These are phyloP conservation scores for Hymenoscyphus scutula DNA, from an alignment of 2,329 filamentous ascomycete genomes.

Conservation along the genomic window DNA sequence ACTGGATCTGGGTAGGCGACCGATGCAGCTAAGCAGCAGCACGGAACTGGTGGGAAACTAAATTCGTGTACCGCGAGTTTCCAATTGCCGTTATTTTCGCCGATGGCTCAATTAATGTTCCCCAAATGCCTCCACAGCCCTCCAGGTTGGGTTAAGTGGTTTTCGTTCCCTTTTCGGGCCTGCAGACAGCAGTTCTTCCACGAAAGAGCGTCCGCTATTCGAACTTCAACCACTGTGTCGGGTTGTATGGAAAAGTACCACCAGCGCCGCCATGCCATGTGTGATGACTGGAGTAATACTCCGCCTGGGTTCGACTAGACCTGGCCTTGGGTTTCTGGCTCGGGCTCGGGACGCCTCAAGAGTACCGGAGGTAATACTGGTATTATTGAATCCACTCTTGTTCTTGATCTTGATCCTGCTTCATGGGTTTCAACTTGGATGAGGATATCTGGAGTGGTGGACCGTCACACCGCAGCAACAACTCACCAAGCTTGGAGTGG, in stretches of 20 bases:
- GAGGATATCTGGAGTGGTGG: neutral
- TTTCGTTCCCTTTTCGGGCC: neutral
- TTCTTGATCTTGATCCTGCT: no score
- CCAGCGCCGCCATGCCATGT: neutral
- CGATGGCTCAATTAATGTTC: neutral
- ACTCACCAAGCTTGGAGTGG: constrained; percentile 1
- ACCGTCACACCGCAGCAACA: constrained; percentile 1
- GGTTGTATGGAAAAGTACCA: neutral
- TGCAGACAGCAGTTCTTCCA: neutral
- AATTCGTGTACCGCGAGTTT: constrained; percentile 5
- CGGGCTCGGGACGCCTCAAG: neutral
- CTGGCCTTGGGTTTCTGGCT: neutral
- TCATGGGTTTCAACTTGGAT: neutral
- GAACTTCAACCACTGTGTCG: neutral
- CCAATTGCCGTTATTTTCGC: constrained; percentile 2
- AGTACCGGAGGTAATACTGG: neutral
- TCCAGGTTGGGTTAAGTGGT: neutral
- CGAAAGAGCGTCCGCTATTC: neutral
- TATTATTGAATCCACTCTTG: neutral
- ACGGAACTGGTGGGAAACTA: neutral
- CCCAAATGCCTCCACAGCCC: neutral
- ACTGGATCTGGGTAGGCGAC: constrained; percentile 25
- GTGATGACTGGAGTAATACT: neutral
- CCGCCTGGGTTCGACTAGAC: neutral
- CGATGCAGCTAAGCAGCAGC: constrained; percentile 13